Percentiles rank a stretch among this genome's conserved stretches.
Evolutionary conservation across 306 rosid species (phyloP).

Genomic region (Glycine soja): DNA sequence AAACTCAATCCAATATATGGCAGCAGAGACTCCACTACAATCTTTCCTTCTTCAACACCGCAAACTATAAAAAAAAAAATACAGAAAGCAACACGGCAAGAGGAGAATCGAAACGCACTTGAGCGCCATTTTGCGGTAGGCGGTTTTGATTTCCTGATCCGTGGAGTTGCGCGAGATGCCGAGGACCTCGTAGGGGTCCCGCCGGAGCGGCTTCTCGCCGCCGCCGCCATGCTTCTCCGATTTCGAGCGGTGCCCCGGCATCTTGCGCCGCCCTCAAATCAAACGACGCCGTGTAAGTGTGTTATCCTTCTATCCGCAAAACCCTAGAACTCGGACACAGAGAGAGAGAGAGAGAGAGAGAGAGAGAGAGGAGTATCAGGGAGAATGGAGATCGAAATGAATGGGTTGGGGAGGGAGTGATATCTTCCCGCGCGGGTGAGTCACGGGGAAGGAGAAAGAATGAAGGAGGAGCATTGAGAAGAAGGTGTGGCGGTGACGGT

Average conservation of each 20-base stretch:
- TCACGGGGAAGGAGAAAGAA: conserved; percentile 1
- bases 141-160: conserved; percentile 96
- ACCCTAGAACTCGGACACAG: conserved; percentile 55
- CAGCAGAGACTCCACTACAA: not conserved
- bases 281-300: conserved; percentile 28
- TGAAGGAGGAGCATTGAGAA: conserved; percentile 41
- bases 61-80: not conserved
- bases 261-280: conserved; percentile 47
- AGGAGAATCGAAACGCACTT: conserved; percentile 62
- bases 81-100: not conserved
- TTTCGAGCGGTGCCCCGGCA: conserved; percentile 82
- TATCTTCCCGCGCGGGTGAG: not conserved
- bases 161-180: conserved; percentile 82
- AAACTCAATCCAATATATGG: conserved; percentile 10
- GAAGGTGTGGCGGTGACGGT: conserved; percentile 42
- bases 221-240: conserved; percentile 78
- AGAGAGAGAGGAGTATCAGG: not conserved
- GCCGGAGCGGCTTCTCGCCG: conserved; percentile 73
- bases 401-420: conserved; percentile 26
- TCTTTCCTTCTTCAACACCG: conserved; percentile 5
- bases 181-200: conserved; percentile 97
- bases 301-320: conserved; percentile 19
- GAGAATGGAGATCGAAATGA: conserved; percentile 34
- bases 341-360: not conserved
- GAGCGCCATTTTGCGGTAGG: conserved; percentile 95